Conservation (phyloP, 1,284 basidiomycete genomes). For the Melampsora occidentalis region DNA sequence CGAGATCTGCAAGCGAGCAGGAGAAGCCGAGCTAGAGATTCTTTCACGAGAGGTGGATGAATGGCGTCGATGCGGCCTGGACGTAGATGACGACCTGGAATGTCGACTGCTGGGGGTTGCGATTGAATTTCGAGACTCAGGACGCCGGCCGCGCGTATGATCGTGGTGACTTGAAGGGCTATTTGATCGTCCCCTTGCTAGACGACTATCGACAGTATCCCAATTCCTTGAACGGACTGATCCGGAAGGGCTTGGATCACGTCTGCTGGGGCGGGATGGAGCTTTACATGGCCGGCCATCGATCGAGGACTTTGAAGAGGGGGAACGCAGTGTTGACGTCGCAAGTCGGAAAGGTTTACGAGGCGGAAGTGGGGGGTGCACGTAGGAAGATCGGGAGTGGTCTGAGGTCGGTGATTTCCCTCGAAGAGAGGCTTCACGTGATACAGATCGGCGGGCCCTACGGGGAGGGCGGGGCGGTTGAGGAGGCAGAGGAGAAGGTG, state of each 20-base stretch:
- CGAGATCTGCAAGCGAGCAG: slow-evolving; percentile 2
- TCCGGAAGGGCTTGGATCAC: slow-evolving; percentile 25
- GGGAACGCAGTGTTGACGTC: slow-evolving; percentile 5
- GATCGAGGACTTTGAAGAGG: slow-evolving; percentile 14
- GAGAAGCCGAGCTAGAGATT: slow-evolving; percentile 22
- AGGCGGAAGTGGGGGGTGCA: slow-evolving; percentile 21
- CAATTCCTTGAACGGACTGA: slow-evolving; percentile 16
- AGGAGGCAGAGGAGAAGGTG: slow-evolving; percentile 34
- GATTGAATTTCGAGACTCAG: slow-evolving; percentile 17
- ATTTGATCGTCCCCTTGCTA: not conserved
- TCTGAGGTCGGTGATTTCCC: slow-evolving; percentile 20
- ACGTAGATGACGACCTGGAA: slow-evolving; percentile 34
- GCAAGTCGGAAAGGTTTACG: slow-evolving; percentile 11
- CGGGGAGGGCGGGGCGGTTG: slow-evolving; percentile 32
- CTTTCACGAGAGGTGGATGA: slow-evolving; percentile 35
- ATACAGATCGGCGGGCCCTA: slow-evolving; percentile 21
- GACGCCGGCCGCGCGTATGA: slow-evolving; percentile 14
- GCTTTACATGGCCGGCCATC: slow-evolving; percentile 29
- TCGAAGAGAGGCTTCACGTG: not conserved
- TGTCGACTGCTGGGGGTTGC: slow-evolving; percentile 5
- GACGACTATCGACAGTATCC: not conserved
- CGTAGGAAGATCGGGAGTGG: slow-evolving; percentile 31
- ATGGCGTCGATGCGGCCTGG: slow-evolving; percentile 26
- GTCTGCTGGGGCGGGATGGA: slow-evolving; percentile 18
- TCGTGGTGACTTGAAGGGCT: slow-evolving; percentile 13